A percentile compares a stretch with the other conserved stretches of the same genome.
Evolutionary conservation across 2,329 filamentous ascomycete species (phyloP).

Genomic region (Sporothrix inflata): DNA sequence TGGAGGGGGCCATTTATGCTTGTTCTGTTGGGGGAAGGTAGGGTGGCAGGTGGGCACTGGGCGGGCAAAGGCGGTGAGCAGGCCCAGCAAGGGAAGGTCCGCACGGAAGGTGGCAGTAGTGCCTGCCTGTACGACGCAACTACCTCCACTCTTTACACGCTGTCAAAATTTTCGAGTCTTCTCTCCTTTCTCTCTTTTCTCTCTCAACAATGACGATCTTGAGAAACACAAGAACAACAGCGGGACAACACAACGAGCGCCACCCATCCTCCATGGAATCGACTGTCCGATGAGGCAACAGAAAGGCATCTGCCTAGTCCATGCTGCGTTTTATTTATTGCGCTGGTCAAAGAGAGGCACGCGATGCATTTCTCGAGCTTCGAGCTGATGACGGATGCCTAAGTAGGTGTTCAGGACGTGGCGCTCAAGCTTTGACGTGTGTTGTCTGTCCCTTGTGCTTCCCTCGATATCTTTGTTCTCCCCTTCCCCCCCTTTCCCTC

Average conservation of each 20-base stretch:
- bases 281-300: background rate
- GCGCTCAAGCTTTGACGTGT: no score
- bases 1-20: conserved; percentile 17
- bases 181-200: background rate
- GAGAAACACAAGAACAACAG: conserved; percentile 4
- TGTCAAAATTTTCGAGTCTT: conserved; percentile 5
- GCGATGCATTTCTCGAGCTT: background rate
- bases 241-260: conserved; percentile 1
- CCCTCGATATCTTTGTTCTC: background rate
- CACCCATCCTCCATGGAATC: background rate
- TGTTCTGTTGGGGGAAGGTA: conserved; percentile 23
- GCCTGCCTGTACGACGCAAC: background rate
- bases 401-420: background rate
- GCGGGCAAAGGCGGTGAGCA: conserved; percentile 10
- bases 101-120: background rate
- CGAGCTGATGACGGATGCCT: conserved; percentile 13
- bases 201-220: background rate
- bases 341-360: background rate
- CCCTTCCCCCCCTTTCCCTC: background rate
- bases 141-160: background rate
- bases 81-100: conserved; percentile 1
- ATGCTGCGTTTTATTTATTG: background rate
- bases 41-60: background rate
- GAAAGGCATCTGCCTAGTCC: background rate
- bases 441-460: background rate